Conservation (phyloP, 306 rosid genomes). For the Ceratonia siliqua region DNA sequence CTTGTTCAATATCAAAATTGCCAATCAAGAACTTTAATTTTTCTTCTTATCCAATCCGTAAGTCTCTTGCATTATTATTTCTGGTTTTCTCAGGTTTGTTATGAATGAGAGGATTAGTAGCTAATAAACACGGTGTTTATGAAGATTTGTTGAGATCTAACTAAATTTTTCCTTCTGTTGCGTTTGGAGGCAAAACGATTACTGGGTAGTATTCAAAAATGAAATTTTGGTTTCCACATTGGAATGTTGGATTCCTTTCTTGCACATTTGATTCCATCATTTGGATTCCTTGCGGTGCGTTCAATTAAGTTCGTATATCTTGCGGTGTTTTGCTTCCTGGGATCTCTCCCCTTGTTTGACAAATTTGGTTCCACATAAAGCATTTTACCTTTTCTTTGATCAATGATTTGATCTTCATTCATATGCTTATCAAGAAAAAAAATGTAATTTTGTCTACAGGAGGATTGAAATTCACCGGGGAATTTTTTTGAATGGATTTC, state of each 20-base stretch:
- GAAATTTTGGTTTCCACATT: not conserved
- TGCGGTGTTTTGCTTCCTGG: conserved; percentile 35
- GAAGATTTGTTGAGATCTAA: conserved; percentile 35
- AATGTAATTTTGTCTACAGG: conserved; percentile 1
- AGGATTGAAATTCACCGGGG: conserved; percentile 10
- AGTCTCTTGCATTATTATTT: conserved; percentile 25
- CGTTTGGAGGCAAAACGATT: conserved; percentile 1
- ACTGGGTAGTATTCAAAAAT: conserved; percentile 20
- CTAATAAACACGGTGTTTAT: not conserved
- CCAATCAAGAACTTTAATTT: conserved; percentile 47
- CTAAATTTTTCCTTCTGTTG: conserved; percentile 2
- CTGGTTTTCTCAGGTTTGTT: not conserved
- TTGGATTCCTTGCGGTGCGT: not conserved
- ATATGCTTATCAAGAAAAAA: not conserved
- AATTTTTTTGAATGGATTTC: conserved; percentile 37
- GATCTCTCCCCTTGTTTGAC: conserved; percentile 21
- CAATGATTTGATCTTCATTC: not conserved
- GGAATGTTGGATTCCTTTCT: conserved; percentile 24
- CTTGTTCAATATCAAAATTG: conserved; percentile 45
- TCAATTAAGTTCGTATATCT: conserved; percentile 19
- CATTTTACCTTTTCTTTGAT: conserved; percentile 28
- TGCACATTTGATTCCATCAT: conserved; percentile 10
- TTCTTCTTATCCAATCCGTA: conserved; percentile 66
- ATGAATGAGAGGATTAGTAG: conserved; percentile 5
- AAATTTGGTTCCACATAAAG: conserved; percentile 23